Conservation (phyloP, 2,329 filamentous ascomycete genomes). For the Cytospora piceicola region DNA sequence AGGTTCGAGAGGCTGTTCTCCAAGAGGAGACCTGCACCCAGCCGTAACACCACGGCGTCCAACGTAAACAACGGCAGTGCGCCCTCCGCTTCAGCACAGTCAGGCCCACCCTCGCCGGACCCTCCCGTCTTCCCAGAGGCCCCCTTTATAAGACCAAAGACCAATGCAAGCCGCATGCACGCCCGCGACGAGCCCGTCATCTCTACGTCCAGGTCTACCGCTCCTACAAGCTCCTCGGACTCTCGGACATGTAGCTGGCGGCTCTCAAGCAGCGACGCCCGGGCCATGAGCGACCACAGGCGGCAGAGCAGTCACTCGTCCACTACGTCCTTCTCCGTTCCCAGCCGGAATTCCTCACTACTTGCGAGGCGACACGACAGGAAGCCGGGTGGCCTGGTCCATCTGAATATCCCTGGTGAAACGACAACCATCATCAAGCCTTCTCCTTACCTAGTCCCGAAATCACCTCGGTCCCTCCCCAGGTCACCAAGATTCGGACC, state of each 20-base stretch:
- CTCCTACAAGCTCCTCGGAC: slow-evolving; percentile 20
- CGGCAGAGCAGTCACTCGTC: slow-evolving; percentile 22
- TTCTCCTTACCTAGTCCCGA: not conserved
- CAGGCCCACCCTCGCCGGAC: slow-evolving; percentile 31
- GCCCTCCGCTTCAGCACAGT: slow-evolving; percentile 16
- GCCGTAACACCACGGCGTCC: slow-evolving; percentile 33
- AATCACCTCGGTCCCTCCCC: not conserved
- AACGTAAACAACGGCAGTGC: slow-evolving; percentile 29
- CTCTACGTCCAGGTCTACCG: slow-evolving; percentile 16
- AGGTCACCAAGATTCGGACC: slow-evolving; percentile 15
- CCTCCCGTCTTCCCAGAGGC: slow-evolving; percentile 53
- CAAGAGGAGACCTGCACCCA: slow-evolving; percentile 44
- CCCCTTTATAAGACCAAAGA: slow-evolving; percentile 60
- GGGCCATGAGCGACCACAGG: slow-evolving; percentile 21
- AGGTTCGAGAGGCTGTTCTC: slow-evolving; percentile 57
- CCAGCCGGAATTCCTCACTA: slow-evolving; percentile 33
- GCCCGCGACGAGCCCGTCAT: slow-evolving; percentile 53
- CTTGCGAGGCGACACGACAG: slow-evolving; percentile 32
- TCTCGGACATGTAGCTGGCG: slow-evolving; percentile 21
- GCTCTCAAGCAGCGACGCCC: slow-evolving; percentile 14
- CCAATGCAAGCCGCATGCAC: slow-evolving; percentile 52
- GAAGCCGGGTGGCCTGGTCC: slow-evolving; percentile 24
- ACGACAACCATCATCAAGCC: slow-evolving; percentile 16
- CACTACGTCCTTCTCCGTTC: slow-evolving; percentile 27
- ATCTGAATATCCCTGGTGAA: slow-evolving; percentile 27